Evolutionary conservation across 768 basidiomycete species (phyloP).

Genomic region (Auriscalpium orientale): DNA sequence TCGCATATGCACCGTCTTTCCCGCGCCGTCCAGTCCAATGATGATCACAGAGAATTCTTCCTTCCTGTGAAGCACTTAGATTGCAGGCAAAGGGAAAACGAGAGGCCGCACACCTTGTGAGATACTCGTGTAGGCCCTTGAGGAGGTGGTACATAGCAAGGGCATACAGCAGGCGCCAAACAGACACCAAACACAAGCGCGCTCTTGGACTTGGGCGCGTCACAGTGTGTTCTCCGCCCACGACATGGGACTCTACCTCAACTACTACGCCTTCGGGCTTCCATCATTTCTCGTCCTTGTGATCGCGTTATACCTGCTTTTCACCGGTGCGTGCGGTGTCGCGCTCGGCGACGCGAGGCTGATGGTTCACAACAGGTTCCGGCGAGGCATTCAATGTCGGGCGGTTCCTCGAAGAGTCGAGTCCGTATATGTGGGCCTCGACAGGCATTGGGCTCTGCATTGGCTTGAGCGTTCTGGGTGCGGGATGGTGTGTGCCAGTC

Average conservation of each 20-base stretch:
- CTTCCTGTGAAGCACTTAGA: slow-evolving; percentile 38
- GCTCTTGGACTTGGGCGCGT: not conserved
- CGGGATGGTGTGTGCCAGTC: slow-evolving; percentile 73
- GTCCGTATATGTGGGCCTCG: slow-evolving; percentile 88
- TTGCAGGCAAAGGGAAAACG: not conserved
- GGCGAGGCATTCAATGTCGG: slow-evolving; percentile 94
- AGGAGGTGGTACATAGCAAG: slow-evolving; percentile 84
- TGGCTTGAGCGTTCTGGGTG: slow-evolving; percentile 88
- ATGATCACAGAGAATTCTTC: slow-evolving; percentile 94
- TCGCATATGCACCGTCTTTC: slow-evolving; percentile 63
- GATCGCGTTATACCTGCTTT: slow-evolving; percentile 80
- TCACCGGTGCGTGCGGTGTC: slow-evolving; percentile 54
- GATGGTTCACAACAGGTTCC: slow-evolving; percentile 43
- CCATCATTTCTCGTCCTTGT: slow-evolving; percentile 55
- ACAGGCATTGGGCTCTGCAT: slow-evolving; percentile 90
- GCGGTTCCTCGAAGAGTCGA: slow-evolving; percentile 87
- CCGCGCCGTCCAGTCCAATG: slow-evolving; percentile 87
- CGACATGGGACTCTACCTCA: slow-evolving; percentile 26
- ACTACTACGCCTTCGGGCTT: slow-evolving; percentile 63
- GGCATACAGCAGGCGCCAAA: slow-evolving; percentile 5
- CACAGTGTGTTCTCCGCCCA: slow-evolving; percentile 1
- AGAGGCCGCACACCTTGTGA: slow-evolving; percentile 55
- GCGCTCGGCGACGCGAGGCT: not conserved
- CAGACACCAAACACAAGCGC: not conserved
- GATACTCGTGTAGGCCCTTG: slow-evolving; percentile 83